These are phyloP conservation scores for Diplogelasinospora grovesii DNA, from an alignment of 495 filamentous ascomycete genomes.

Conservation along the genomic window DNA sequence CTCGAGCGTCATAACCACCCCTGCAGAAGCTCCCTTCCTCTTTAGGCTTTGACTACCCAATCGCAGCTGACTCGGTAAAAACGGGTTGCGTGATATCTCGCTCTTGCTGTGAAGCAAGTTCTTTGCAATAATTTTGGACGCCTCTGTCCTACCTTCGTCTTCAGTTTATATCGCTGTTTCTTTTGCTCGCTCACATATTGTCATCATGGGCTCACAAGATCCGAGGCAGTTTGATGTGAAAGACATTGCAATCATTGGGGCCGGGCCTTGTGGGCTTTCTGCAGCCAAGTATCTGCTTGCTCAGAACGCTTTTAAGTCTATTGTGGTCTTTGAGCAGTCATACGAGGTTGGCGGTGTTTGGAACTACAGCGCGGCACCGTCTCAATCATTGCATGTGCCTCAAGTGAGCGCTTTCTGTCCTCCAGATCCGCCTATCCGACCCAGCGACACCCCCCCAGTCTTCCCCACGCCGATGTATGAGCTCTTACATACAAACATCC, in stretches of 20 bases:
- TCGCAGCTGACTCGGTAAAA: too few species aligned
- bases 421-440: conserved; percentile 33
- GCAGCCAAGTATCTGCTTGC: conserved; percentile 69
- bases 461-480: conserved; percentile 74
- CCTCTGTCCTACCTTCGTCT: too few species aligned
- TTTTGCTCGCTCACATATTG: neutral
- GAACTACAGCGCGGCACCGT: conserved; percentile 56
- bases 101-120: too few species aligned
- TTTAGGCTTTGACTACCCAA: too few species aligned
- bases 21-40: too few species aligned
- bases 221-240: conserved; percentile 33
- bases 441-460: conserved; percentile 31
- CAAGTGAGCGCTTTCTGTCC: conserved; percentile 34
- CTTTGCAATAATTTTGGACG: too few species aligned
- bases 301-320: conserved; percentile 60
- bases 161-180: neutral
- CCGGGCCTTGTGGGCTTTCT: conserved; percentile 60
- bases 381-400: conserved; percentile 28
- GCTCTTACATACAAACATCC: conserved; percentile 77
- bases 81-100: too few species aligned
- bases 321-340: conserved; percentile 80
- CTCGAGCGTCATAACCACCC: too few species aligned
- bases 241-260: conserved; percentile 62
- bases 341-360: conserved; percentile 70
- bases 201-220: conserved; percentile 21